Percentiles rank a stretch among this genome's conserved stretches.
phyloP scores from a whole-genome alignment of 192 early-diverging fungal species.

The Umbelopsis vinacea region DNA sequence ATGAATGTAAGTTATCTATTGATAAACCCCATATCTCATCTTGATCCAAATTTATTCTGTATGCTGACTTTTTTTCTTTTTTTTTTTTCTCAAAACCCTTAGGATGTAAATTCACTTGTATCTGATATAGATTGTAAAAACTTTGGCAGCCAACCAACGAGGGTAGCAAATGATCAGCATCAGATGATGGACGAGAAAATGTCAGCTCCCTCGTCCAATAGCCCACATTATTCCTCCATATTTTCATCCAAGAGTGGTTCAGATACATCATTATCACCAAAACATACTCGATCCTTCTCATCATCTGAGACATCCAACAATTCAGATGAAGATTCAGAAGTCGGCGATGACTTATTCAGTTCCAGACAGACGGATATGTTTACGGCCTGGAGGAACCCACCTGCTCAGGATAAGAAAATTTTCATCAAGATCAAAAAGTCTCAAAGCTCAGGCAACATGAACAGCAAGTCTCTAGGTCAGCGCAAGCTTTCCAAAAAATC shows the following conservation, averaged over 20 bases:
- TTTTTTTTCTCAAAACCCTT: too few relatives aligned
- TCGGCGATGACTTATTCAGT: neutral
- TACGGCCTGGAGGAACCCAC: slow-evolving; percentile 9
- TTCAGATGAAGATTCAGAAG: slow-evolving; percentile 7
- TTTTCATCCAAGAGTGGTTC: slow-evolving; percentile 7
- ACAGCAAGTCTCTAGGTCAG: slow-evolving; percentile 5
- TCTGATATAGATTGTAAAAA: slow-evolving; percentile 36
- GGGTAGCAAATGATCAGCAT: slow-evolving; percentile 3
- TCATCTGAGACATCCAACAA: slow-evolving; percentile 12
- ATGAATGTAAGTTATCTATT: neutral
- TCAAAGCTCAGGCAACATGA: slow-evolving; percentile 17
- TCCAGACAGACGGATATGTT: slow-evolving; percentile 6
- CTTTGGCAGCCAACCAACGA: neutral
- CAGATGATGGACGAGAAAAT: neutral
- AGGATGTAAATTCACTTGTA: slow-evolving; percentile 44
- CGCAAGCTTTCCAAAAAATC: slow-evolving; percentile 27
- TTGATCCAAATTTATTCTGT: neutral
- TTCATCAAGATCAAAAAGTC: slow-evolving; percentile 16
- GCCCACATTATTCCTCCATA: neutral
- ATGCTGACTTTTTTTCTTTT: neutral
- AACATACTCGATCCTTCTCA: neutral
- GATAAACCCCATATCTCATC: neutral
- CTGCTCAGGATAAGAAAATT: neutral
- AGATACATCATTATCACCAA: neutral
- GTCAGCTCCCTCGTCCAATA: neutral